Evolutionary conservation across 192 early-diverging fungal genomes (phyloP).

Genomic region (Backusella luteola): DNA sequence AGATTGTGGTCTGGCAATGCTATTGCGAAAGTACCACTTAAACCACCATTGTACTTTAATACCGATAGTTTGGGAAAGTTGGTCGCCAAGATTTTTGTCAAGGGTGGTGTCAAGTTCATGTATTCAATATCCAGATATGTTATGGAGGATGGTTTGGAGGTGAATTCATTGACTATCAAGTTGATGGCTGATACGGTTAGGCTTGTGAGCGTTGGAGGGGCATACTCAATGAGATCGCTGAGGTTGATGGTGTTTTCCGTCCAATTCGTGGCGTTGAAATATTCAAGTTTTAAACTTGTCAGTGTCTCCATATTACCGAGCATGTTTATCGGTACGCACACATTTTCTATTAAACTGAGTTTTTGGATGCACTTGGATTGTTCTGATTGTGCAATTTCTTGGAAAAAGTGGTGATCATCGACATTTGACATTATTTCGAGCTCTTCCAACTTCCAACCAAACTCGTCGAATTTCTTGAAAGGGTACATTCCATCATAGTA

Average conservation of each 20-base stretch:
- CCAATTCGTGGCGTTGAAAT: no score
- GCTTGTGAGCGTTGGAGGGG: neutral
- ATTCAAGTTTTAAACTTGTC: neutral
- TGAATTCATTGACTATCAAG: neutral
- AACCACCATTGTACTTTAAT: neutral
- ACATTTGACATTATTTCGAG: no score
- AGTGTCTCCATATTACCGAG: neutral
- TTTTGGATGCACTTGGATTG: no score
- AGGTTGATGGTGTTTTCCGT: neutral
- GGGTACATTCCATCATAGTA: neutral
- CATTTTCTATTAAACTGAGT: no score
- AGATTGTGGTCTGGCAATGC: neutral
- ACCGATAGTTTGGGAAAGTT: neutral
- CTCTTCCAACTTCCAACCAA: no score
- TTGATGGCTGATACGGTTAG: neutral
- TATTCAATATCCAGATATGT: neutral
- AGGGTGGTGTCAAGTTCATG: neutral
- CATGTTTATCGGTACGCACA: no score
- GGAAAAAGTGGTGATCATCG: no score
- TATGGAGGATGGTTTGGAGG: neutral
- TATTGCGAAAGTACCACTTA: neutral
- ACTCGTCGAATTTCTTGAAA: no score
- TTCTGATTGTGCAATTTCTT: no score
- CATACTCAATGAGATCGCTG: neutral
- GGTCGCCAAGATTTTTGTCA: neutral